phyloP scores from a whole-genome alignment of 257 asterid species.

The Solanum clarkiae region DNA sequence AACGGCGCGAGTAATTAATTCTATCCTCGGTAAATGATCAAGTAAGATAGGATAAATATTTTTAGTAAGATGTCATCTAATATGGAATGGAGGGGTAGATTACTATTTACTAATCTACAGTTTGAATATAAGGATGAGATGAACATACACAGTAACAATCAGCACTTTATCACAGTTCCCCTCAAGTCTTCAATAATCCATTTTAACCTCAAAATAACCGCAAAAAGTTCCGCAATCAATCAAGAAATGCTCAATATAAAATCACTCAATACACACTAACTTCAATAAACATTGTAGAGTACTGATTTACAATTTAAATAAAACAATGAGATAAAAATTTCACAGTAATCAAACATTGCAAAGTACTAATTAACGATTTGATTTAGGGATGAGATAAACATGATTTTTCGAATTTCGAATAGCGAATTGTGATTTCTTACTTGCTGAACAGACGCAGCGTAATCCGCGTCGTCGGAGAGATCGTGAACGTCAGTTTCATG shows the following conservation, averaged over 20 bases:
- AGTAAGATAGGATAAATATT: too few relatives aligned
- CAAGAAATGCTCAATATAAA: not conserved
- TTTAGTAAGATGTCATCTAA: too few relatives aligned
- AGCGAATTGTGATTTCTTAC: not conserved
- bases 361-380: not conserved
- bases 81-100: too few relatives aligned
- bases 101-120: not conserved
- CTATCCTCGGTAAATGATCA: too few relatives aligned
- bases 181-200: not conserved
- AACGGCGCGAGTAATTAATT: too few relatives aligned
- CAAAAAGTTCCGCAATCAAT: not conserved
- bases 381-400: not conserved
- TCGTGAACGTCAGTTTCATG: not conserved
- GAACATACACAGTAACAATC: not conserved
- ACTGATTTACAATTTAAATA: not conserved
- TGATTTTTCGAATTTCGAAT: not conserved
- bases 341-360: not conserved
- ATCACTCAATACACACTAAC: not conserved
- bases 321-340: not conserved
- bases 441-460: constrained; percentile 3
- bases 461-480: not conserved
- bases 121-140: not conserved
- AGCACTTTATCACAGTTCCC: not conserved
- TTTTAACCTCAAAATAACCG: not conserved
- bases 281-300: not conserved